These are phyloP conservation scores for Cinnamomum micranthum DNA, from an alignment of 164 flowering plant species.

Conservation along the genomic window DNA sequence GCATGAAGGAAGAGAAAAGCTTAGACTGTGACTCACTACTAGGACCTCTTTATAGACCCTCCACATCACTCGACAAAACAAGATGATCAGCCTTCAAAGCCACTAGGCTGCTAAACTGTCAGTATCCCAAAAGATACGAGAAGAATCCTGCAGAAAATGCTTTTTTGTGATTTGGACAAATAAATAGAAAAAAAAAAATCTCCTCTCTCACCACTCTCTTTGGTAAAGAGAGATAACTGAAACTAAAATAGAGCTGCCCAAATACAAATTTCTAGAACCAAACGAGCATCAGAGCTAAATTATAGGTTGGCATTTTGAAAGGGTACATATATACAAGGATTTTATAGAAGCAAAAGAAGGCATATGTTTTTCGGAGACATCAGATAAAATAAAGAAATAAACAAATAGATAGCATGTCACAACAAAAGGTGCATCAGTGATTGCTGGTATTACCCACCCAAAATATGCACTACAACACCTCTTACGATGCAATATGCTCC, in stretches of 20 bases:
- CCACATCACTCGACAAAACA: slow-evolving; percentile 90
- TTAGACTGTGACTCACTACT: slow-evolving; percentile 82
- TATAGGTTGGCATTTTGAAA: not conserved
- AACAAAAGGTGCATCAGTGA: not conserved
- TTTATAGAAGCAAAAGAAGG: not conserved
- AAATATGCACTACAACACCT: not conserved
- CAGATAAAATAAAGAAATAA: too few species aligned
- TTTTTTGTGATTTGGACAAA: not conserved
- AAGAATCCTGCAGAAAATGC: slow-evolving; percentile 69
- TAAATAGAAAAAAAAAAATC: too few species aligned
- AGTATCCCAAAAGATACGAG: slow-evolving; percentile 98
- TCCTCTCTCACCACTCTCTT: not conserved
- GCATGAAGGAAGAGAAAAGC: slow-evolving; percentile 18
- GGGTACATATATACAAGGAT: not conserved
- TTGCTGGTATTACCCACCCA: not conserved
- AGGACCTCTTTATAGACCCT: slow-evolving; percentile 91
- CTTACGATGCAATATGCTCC: not conserved
- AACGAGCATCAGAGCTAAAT: not conserved
- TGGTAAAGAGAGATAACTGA: not conserved
- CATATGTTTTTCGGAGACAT: not conserved
- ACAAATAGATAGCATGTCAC: not conserved
- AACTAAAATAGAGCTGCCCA: too few species aligned
- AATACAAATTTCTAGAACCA: not conserved
- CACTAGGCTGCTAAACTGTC: slow-evolving; percentile 94
- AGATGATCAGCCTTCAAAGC: slow-evolving; percentile 94